phyloP scores from a whole-genome alignment of 768 basidiomycete genomes.

The Naganishia vishniacii region DNA sequence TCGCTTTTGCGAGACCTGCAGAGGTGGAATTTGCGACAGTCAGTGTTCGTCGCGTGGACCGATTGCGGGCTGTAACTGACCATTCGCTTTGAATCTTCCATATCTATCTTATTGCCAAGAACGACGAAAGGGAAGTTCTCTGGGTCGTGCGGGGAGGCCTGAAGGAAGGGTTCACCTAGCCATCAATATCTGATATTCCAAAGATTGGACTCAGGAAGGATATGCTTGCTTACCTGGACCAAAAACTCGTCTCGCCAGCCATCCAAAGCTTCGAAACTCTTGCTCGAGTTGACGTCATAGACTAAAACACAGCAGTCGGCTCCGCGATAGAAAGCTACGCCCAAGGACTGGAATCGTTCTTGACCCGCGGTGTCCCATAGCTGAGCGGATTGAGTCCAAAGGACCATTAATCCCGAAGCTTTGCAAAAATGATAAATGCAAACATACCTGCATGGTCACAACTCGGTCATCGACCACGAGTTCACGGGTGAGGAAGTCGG shows the following conservation, averaged over 20 bases:
- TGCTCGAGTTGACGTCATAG: constrained; percentile 96
- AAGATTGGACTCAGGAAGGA: background rate
- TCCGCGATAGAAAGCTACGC: constrained; percentile 97
- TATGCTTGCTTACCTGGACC: constrained; percentile 60
- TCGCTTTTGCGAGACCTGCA: constrained; percentile 93
- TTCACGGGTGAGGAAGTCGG: constrained; percentile 76
- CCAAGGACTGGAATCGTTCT: constrained; percentile 98
- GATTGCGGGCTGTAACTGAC: too few species aligned
- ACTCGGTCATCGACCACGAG: constrained; percentile 96
- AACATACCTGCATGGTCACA: constrained; percentile 92
- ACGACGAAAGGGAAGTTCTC: constrained; percentile 99
- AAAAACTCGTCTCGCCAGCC: constrained; percentile 99
- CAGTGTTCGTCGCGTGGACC: background rate
- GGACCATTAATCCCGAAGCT: background rate
- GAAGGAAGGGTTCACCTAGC: constrained; percentile 34
- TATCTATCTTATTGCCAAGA: constrained; percentile 99
- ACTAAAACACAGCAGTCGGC: constrained; percentile 99
- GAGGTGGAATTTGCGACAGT: constrained; percentile 13
- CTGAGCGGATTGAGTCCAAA: constrained; percentile 51
- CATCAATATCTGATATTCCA: background rate
- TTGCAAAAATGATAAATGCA: background rate
- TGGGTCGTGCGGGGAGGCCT: constrained; percentile 96
- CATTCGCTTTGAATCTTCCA: constrained; percentile 97
- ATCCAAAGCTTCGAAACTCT: constrained; percentile 97
- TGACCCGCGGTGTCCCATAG: constrained; percentile 99